Base-by-base conservation (phyloP, 768 basidiomycete genomes). In the Podaxis pistillaris region DNA sequence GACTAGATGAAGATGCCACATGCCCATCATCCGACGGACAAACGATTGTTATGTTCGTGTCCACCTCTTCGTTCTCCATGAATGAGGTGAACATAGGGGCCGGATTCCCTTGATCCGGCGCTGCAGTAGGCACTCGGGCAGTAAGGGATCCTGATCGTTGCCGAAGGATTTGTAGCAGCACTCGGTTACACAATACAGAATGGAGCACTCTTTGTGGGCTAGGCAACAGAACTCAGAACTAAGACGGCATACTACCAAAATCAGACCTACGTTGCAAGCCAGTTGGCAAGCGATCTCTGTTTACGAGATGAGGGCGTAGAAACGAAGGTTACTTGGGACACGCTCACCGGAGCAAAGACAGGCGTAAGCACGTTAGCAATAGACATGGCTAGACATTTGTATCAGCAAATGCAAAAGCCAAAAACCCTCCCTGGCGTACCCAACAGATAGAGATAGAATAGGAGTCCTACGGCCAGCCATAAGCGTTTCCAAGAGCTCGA, bases 191-290 rank as follows among this genome's bases (percentile, higher is more conserved):
- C 44, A 80, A 67, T 12, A 80, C 69, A 13, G 78, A 79, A 66
- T 80, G 79, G n/a, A 80, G 64, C 28, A 79, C 76, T 37, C 79
- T 76, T 65, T 80, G 79, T 4, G 77, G 76, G 13, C 78, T 80
- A 40, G 12, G 28, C 17, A 2, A 51, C 30, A 33, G 7, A 38
- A 6, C 22, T 26, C 28, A 47, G 51, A 17, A 38, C 11, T 26
- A 3, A 26, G 3, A 52, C 56, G 60, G 22, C 61, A 24, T 38
- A 22, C 30, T 30, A 26, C 26, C 22, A 11, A 13, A 19, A 28
- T 8, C n/a, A 30, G n/a, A 69, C 75, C 28, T 63, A 79, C 78
- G 78, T 76, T 56, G 75, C 76, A 26, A 80, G 72, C 79, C 79
- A 80, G 54, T 78, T 80, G 30, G 76, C 75, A 51, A 77, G 74